phyloP scores from a whole-genome alignment of 2,329 filamentous ascomycete genomes.

The Boeremia lycopersici region DNA sequence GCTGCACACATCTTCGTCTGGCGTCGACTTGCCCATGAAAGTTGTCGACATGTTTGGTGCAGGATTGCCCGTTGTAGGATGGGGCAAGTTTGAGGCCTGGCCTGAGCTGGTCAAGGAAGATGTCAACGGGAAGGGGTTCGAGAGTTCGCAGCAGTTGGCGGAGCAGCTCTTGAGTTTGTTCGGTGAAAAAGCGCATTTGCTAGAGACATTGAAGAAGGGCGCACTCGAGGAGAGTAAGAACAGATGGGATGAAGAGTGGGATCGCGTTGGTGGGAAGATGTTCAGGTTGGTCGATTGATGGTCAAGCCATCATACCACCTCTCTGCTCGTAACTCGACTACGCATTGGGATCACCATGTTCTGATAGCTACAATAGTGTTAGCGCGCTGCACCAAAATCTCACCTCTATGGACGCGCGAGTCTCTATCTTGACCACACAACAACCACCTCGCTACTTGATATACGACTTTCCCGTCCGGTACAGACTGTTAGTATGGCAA shows the following conservation, averaged over 20 bases:
- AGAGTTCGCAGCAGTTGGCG: slow-evolving; percentile 69
- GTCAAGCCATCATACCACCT: not conserved
- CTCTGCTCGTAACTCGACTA: no score
- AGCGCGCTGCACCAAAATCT: slow-evolving; percentile 2
- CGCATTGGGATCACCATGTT: no score
- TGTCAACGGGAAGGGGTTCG: slow-evolving; percentile 85
- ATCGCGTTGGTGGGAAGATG: slow-evolving; percentile 76
- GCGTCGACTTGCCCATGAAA: slow-evolving; percentile 98
- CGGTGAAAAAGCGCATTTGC: slow-evolving; percentile 55
- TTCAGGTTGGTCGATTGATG: slow-evolving; percentile 49
- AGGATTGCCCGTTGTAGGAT: slow-evolving; percentile 87
- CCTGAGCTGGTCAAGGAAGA: slow-evolving; percentile 87
- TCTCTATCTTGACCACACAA: not conserved
- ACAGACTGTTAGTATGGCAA: not conserved
- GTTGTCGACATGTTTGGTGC: slow-evolving; percentile 99
- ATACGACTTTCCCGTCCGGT: not conserved
- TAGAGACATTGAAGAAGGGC: slow-evolving; percentile 69
- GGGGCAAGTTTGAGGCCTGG: slow-evolving; percentile 85
- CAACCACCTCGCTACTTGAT: not conserved
- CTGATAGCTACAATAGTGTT: not conserved
- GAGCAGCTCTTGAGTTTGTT: slow-evolving; percentile 70
- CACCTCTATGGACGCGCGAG: not conserved
- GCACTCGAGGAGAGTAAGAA: slow-evolving; percentile 74
- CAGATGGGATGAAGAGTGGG: slow-evolving; percentile 94
- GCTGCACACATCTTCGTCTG: slow-evolving; percentile 89